phyloP scores from a whole-genome alignment of 257 asterid genomes.

The Nicotiana tabacum region DNA sequence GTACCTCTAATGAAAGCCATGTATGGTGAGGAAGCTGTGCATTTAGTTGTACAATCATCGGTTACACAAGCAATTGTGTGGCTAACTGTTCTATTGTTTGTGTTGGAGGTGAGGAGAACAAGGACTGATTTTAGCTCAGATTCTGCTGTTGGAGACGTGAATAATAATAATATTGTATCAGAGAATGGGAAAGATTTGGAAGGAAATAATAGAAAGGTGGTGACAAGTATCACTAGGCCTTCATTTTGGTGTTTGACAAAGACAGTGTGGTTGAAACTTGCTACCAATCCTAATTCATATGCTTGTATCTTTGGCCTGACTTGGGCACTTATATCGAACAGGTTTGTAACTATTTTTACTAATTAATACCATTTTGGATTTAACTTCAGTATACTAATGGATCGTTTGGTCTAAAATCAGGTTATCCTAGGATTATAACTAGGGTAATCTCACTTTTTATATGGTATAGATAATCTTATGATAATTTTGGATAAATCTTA shows the following conservation, averaged over 20 bases:
- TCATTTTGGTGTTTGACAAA: slow-evolving; percentile 23
- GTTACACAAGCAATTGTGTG: slow-evolving; percentile 50
- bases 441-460: no score
- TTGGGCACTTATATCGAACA: slow-evolving; percentile 31
- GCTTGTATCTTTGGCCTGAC: slow-evolving; percentile 31
- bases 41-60: slow-evolving; percentile 48
- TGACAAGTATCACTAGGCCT: not conserved
- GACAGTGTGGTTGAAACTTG: slow-evolving; percentile 24
- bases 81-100: slow-evolving; percentile 42
- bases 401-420: no score
- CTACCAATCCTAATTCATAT: slow-evolving; percentile 32
- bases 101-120: slow-evolving; percentile 37
- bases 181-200: slow-evolving; percentile 13
- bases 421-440: no score
- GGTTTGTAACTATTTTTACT: slow-evolving; percentile 7
- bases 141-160: not conserved
- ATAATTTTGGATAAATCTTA: no score
- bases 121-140: not conserved
- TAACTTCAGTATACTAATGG: no score
- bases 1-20: slow-evolving; percentile 56
- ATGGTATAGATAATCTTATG: no score
- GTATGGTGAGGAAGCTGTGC: slow-evolving; percentile 47
- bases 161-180: not conserved
- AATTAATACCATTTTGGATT: no score
- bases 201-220: not conserved